phyloP scores from a whole-genome alignment of 257 asterid species.

The Penstemon davidsonii region DNA sequence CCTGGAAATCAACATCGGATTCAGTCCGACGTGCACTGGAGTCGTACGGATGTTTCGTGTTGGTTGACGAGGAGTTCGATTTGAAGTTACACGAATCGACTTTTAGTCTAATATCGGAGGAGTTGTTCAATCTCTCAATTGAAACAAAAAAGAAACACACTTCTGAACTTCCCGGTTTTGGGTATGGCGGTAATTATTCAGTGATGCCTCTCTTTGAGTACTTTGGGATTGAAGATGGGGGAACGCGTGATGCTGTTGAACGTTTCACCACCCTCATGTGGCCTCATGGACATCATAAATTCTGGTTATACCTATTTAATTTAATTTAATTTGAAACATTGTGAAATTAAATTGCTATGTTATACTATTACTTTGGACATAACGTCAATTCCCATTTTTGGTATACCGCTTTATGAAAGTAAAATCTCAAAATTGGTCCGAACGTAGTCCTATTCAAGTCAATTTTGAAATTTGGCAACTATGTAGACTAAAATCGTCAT shows the following conservation, averaged over 20 bases:
- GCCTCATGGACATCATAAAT: slow-evolving; percentile 35
- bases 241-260: slow-evolving; percentile 11
- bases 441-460: too few relatives aligned
- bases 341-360: too few relatives aligned
- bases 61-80: slow-evolving; percentile 19
- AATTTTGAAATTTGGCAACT: too few relatives aligned
- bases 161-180: slow-evolving; percentile 31
- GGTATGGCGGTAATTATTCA: slow-evolving; percentile 35
- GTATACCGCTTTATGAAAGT: too few relatives aligned
- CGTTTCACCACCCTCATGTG: slow-evolving; percentile 40
- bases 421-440: too few relatives aligned
- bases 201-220: slow-evolving; percentile 44
- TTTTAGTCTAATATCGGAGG: slow-evolving; percentile 18
- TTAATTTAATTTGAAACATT: too few relatives aligned
- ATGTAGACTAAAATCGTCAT: too few relatives aligned
- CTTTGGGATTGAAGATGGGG: slow-evolving; percentile 39
- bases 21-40: slow-evolving; percentile 45
- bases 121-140: slow-evolving; percentile 32
- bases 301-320: not conserved
- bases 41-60: slow-evolving; percentile 38
- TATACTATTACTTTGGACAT: too few relatives aligned
- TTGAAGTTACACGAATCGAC: slow-evolving; percentile 24
- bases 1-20: slow-evolving; percentile 37
- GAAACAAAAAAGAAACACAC: slow-evolving; percentile 35
- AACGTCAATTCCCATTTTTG: too few relatives aligned